Percentiles rank a stretch among this genome's conserved stretches.
Conservation (phyloP, 2,329 filamentous ascomycete species). For the Aspergillus amoenus region DNA sequence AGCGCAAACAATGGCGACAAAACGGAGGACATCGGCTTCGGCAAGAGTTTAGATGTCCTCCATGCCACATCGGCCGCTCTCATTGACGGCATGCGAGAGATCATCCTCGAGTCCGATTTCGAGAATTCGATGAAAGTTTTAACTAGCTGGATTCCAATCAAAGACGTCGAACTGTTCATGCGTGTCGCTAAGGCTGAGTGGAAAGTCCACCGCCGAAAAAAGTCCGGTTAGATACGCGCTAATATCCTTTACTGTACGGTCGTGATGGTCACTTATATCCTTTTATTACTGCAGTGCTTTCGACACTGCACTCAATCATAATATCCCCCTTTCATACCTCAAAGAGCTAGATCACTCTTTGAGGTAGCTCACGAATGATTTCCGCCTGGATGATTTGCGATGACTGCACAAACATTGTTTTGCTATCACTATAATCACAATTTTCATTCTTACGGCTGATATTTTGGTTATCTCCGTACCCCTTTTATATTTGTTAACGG, state of each 20-base stretch:
- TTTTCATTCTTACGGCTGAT: slow-evolving; percentile 5
- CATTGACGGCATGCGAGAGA: slow-evolving; percentile 84
- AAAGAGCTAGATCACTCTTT: neutral
- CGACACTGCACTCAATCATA: neutral
- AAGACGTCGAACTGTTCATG: slow-evolving; percentile 92
- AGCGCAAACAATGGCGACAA: slow-evolving; percentile 18
- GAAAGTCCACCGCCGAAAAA: slow-evolving; percentile 63
- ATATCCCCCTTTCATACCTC: neutral
- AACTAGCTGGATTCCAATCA: slow-evolving; percentile 89
- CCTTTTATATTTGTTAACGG: neutral
- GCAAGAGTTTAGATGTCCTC: slow-evolving; percentile 75
- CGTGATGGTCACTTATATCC: neutral
- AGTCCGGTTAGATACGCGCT: slow-evolving; percentile 13
- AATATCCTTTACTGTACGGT: neutral
- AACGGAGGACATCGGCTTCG: slow-evolving; percentile 41
- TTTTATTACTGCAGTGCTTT: slow-evolving; percentile 4
- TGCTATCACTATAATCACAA: slow-evolving; percentile 5
- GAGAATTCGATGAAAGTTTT: slow-evolving; percentile 97
- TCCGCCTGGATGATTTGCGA: slow-evolving; percentile 15
- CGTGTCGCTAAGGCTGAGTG: slow-evolving; percentile 84
- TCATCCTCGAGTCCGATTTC: slow-evolving; percentile 89
- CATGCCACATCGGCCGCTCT: slow-evolving; percentile 88
- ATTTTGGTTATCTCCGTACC: neutral
- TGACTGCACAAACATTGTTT: slow-evolving; percentile 16
- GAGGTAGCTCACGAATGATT: slow-evolving; percentile 8